Conservation (phyloP, 176 grass and related monocot genomes). For the Panicum miliaceum region DNA sequence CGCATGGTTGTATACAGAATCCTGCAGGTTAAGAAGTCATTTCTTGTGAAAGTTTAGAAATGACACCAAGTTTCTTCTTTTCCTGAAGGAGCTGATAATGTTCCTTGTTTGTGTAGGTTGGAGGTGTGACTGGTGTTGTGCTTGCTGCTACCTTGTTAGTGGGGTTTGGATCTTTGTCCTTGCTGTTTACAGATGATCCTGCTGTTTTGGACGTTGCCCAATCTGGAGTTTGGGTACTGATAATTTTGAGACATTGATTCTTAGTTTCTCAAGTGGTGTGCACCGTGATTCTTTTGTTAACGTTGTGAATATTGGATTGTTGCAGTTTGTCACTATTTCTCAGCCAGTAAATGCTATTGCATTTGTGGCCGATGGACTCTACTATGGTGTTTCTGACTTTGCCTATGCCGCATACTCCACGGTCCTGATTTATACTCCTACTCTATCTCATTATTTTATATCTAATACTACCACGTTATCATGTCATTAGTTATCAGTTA, state of each 20-base stretch:
- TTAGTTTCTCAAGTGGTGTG: constrained; percentile 25
- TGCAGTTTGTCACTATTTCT: constrained; percentile 92
- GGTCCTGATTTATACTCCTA: constrained; percentile 45
- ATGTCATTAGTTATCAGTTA: neutral
- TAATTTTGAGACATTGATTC: neutral
- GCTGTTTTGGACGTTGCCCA: constrained; percentile 64
- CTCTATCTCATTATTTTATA: neutral
- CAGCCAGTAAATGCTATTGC: constrained; percentile 85
- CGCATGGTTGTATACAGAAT: constrained; percentile 68
- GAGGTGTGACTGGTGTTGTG: constrained; percentile 64
- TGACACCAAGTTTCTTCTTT: neutral
- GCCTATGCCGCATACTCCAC: constrained; percentile 85
- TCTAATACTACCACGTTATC: neutral
- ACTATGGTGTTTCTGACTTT: constrained; percentile 93
- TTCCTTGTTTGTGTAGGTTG: constrained; percentile 59
- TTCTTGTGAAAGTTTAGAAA: neutral
- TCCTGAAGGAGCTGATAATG: neutral
- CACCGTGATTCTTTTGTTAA: neutral
- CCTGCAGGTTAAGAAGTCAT: constrained; percentile 60
- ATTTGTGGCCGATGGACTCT: constrained; percentile 82
- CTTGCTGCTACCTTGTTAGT: constrained; percentile 64
- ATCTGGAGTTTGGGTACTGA: constrained; percentile 82
- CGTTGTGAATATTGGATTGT: constrained; percentile 7
- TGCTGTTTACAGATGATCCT: constrained; percentile 75
- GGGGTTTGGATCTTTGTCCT: constrained; percentile 74